These are phyloP conservation scores for Exobasidium cylindrosporum DNA, from an alignment of 1,284 basidiomycete genomes.

Conservation along the genomic window DNA sequence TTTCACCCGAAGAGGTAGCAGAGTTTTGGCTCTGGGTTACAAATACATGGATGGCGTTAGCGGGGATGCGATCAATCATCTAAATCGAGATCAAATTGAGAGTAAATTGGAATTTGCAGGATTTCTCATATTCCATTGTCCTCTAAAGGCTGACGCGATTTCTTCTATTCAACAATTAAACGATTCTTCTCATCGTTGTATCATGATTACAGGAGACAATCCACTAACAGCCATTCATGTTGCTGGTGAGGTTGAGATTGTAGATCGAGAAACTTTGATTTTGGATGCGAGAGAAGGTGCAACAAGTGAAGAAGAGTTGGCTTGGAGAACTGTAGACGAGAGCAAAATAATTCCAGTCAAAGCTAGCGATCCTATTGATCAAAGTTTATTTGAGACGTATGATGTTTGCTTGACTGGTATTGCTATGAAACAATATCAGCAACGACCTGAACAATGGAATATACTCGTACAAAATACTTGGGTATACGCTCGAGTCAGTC, in stretches of 20 bases:
- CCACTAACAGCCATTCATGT: slow-evolving; percentile 53
- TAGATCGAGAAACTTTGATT: slow-evolving; percentile 50
- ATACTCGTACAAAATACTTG: slow-evolving; percentile 51
- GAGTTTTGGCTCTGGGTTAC: slow-evolving; percentile 54
- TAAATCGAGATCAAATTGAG: slow-evolving; percentile 49
- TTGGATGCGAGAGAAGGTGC: slow-evolving; percentile 45
- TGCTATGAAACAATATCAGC: slow-evolving; percentile 44
- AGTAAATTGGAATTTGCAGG: slow-evolving; percentile 45
- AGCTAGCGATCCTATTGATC: slow-evolving; percentile 40
- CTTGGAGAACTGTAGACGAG: slow-evolving; percentile 49
- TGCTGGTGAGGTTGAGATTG: slow-evolving; percentile 53
- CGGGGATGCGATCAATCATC: slow-evolving; percentile 30
- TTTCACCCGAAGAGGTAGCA: slow-evolving; percentile 50
- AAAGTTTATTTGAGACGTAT: slow-evolving; percentile 48
- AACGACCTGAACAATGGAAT: slow-evolving; percentile 38
- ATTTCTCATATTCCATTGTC: slow-evolving; percentile 55
- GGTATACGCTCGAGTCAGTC: slow-evolving; percentile 54
- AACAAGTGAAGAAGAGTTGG: slow-evolving; percentile 37
- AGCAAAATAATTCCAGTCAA: slow-evolving; percentile 37
- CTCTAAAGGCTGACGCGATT: slow-evolving; percentile 52
- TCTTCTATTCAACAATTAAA: slow-evolving; percentile 46
- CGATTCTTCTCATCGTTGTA: slow-evolving; percentile 53
- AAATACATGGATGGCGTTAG: slow-evolving; percentile 38
- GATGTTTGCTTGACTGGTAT: slow-evolving; percentile 54
- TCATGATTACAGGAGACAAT: slow-evolving; percentile 56